Evolutionary conservation across 805 yeast species (phyloP), one percentile per base, ranked within the genome.

Genomic region (Lachancea sp.): DNA sequence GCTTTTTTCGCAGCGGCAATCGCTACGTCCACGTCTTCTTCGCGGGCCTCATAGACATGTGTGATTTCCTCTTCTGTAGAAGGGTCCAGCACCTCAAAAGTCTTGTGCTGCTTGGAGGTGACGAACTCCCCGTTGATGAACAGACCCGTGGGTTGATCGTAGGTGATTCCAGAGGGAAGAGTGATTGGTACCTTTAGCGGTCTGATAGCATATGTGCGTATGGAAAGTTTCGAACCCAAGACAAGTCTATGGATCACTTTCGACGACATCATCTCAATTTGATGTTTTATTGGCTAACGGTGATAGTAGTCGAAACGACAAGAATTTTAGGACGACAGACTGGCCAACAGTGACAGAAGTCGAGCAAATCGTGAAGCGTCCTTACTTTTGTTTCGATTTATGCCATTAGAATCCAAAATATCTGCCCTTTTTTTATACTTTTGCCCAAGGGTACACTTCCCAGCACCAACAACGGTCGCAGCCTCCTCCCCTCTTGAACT

Each of bases 1-100:
- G 96, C 96, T 34, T 70, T 71, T 51, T 76, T 71, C 38, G 97
- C 97, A 31, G 95, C 95, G 20, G 78, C 76, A 29, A 91, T 95
- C 15, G 98, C 98, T 44, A 66, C 48, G 55, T 88, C 93, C 25
- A 86, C 82, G 63, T 87, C 95, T 45, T 75, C 89, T 41, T 71
- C 81, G 48, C 77, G 72, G 46, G 84, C 85, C 65, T 79, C 83
- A 56, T 79, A 77, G 40, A 84, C 78, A 45, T 77, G 78, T 50
- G 81, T 72, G 50, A 84, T 75, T 48, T 75, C 76, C 56, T 82
- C 86, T 66, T 82, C 90, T 18, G 85, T 81, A 33, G 85, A 74
- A 31, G 88, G 88, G 56, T 79, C 74, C 38, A 78, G 62, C 29
- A 81, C 85, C 52, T 72, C 77, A 54, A 82, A 79, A 22, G 87